phyloP scores from a whole-genome alignment of 176 grass and related monocot genomes.

The Olyra latifolia region DNA sequence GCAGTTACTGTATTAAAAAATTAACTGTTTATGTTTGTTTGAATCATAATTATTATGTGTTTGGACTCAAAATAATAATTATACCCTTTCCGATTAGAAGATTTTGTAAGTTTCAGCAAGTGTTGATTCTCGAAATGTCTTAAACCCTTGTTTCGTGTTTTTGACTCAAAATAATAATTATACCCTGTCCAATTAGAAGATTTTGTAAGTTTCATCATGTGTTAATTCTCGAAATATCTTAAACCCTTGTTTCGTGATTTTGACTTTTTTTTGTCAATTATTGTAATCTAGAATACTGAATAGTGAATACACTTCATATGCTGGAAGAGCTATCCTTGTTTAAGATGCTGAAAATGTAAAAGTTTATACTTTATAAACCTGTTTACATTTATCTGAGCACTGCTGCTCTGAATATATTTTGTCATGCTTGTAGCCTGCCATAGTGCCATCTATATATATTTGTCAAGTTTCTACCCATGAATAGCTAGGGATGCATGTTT shows the following conservation, averaged over 20 bases:
- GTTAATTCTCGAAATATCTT: not conserved
- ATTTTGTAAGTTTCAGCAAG: not conserved
- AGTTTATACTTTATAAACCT: not conserved
- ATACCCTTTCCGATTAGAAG: not conserved
- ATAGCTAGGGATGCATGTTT: not conserved
- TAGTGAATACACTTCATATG: not conserved
- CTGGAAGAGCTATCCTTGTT: not conserved
- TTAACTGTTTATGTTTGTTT: not conserved
- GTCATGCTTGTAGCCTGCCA: not conserved
- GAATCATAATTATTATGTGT: not conserved
- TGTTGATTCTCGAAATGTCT: not conserved
- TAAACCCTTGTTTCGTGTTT: not conserved
- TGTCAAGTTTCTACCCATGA: not conserved
- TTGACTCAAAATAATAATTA: not conserved
- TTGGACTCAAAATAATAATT: not conserved
- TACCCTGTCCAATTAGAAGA: not conserved
- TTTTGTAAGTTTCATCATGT: not conserved
- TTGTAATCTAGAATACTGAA: not conserved
- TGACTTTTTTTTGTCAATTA: not conserved
- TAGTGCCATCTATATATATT: not conserved
- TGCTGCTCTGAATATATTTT: not conserved
- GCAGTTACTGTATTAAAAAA: not conserved
- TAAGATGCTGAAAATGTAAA: not conserved
- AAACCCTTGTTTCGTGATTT: not conserved
- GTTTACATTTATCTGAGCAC: not conserved